Evolutionary conservation across 176 grass and related monocot genomes (phyloP), one percentile per base, ranked within the genome.

Genomic region (Oryza brachyantha): DNA sequence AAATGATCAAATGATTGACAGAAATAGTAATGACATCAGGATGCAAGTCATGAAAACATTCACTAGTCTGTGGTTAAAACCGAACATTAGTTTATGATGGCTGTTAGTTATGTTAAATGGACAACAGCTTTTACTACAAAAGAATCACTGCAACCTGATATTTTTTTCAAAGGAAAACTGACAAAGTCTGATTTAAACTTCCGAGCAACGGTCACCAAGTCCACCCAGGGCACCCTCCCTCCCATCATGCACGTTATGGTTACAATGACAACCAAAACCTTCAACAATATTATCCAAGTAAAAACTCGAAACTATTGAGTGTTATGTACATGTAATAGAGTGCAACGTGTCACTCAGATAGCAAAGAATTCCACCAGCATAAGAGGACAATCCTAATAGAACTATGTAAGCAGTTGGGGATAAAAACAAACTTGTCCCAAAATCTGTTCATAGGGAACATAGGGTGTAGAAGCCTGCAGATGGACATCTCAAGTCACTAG

Each of bases 261-360:
- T 89, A 72, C 68, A 83, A 73, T 89, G 55, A 24, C 75, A 87
- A 7, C 71, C 67, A 94, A 85, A 86, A 92, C 90, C 88, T 97
- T 97, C 84, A 97, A 89, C 87, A 94, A 94, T 74, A 90, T 92
- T 79, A 84, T 69, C 66, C 87, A 86, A 92, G 37, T 94, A 79
- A 92, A 93, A 89, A 88, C 73, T 84, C 58, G 71, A 50, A 50
- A 50, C 39, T 41, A n/a, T 10, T 42, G 58, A 76, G 70, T n/a
- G 85, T 68, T 79, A 71, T 78, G 61, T 45, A 50, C 66, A 74
- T 84, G 45, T 82, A 28, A 66, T 60, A 16, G 46, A 50, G 17
- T 50, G 46, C 17, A 50, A 21, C 46, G 16, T 7, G 17, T 50
- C 17, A 50, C 2, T 50, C 46, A 50, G 17, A 21, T 50, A 50